phyloP scores from a whole-genome alignment of 2,329 filamentous ascomycete genomes.

The Atkinsonella hypoxylon region DNA sequence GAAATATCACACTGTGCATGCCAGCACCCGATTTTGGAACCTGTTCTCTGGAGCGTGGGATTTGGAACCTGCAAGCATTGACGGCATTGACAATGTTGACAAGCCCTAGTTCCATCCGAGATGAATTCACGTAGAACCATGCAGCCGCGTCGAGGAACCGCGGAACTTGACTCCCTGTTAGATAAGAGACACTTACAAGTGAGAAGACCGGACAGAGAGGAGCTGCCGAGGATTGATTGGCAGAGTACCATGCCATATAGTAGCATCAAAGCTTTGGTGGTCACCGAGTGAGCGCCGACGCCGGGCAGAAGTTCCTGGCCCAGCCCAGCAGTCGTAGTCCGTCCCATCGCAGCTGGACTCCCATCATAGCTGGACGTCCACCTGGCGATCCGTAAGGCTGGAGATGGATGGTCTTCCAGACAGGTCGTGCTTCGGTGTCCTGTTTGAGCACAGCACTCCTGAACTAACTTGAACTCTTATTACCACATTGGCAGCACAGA shows the following conservation, averaged over 20 bases:
- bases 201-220: no score
- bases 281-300: conserved; percentile 5
- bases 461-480: not conserved
- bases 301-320: conserved; percentile 3
- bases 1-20: not conserved
- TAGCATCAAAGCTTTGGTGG: not conserved
- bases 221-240: not conserved
- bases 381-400: not conserved
- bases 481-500: not conserved
- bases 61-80: not conserved
- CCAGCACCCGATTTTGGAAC: not conserved
- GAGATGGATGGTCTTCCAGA: not conserved
- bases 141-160: no score
- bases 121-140: not conserved
- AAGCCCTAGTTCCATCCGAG: not conserved
- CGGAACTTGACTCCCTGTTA: no score
- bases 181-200: not conserved
- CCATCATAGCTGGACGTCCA: not conserved
- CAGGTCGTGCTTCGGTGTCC: not conserved
- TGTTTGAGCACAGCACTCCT: not conserved
- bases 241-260: not conserved
- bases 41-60: not conserved
- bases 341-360: not conserved
- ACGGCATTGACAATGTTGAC: not conserved
- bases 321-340: not conserved